Evolutionary conservation across 139 green algal species (phyloP), one percentile per base, ranked within the genome.

Genomic region (Penium margaritaceum): DNA sequence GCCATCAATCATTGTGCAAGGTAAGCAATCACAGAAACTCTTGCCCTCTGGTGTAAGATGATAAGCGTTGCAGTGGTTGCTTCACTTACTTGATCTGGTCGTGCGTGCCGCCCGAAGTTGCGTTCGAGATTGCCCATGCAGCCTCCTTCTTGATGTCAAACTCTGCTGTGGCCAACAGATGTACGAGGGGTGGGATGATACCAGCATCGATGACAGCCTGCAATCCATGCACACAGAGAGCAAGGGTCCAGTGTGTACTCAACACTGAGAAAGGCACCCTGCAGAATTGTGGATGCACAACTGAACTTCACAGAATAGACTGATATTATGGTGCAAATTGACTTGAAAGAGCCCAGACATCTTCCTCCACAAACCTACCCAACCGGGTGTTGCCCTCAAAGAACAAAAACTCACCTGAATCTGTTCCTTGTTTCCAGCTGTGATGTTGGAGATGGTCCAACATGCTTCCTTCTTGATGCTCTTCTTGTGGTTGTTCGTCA

Each of bases 131-230:
- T 21, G 95, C 95, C 95, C 95, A 99, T 0, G 95, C 95, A 44
- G 91, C 92, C 80, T 99, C 95, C 84, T 98, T 98, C 81, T 97
- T 97, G 83, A 99, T 97, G 86, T 99, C 95, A 81, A 98, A 98
- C 85, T 99, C 95, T 0, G 93, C 90, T 29, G 77, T 90, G 30
- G 69, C 75, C 37, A 99, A 88, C 63, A 98, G 79, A 51, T 90
- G 67, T 47, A 97, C 84, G 4, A 99, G 85, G 5, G 94, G 92
- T 5, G 88, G 85, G 35, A 98, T 86, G 53, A 98, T 92, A 61
- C 86, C 85, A 2, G 83, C 81, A 35, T 98, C 92, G 5, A 98
- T 87, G 24, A 98, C 90, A 1, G 83, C 81, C 75, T 82, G 74
- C 24, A 74, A 30, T 34, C 30, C 9, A 12, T 24, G 9, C 9